A percentile compares a stretch with the other conserved stretches of the same genome.
phyloP scores from a whole-genome alignment of 1,139 yeast species.

The Suhomyces maxii region DNA sequence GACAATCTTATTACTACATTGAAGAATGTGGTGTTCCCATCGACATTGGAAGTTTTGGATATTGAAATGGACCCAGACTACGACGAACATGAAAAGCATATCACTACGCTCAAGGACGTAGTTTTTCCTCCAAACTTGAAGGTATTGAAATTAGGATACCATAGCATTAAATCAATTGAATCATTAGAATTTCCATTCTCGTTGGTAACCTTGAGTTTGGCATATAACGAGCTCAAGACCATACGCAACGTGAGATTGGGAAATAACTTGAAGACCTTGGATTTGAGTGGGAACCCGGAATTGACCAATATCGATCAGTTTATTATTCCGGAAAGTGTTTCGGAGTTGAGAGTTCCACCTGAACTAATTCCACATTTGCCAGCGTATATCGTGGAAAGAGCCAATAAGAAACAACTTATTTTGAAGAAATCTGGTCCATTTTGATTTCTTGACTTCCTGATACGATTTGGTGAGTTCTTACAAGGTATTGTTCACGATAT shows the following conservation, averaged over 20 bases:
- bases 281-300: slow-evolving; percentile 47
- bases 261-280: slow-evolving; percentile 33
- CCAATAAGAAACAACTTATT: slow-evolving; percentile 35
- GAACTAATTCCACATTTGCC: slow-evolving; percentile 41
- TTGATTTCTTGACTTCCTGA: neutral
- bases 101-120: slow-evolving; percentile 46
- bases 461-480: too few relatives aligned
- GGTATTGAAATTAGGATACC: slow-evolving; percentile 41
- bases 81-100: slow-evolving; percentile 44
- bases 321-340: slow-evolving; percentile 38
- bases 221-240: slow-evolving; percentile 42
- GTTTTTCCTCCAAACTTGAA: slow-evolving; percentile 38
- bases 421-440: slow-evolving; percentile 30
- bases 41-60: slow-evolving; percentile 39
- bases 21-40: slow-evolving; percentile 46
- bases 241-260: slow-evolving; percentile 42
- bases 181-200: slow-evolving; percentile 40
- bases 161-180: slow-evolving; percentile 41
- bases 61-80: slow-evolving; percentile 45
- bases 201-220: slow-evolving; percentile 34
- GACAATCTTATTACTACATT: slow-evolving; percentile 47
- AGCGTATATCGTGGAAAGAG: slow-evolving; percentile 41
- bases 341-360: slow-evolving; percentile 38
- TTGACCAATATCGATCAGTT: slow-evolving; percentile 41
- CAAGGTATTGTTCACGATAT: too few relatives aligned